Conservation (phyloP, 495 filamentous ascomycete species). For the Neurospora sp. region DNA sequence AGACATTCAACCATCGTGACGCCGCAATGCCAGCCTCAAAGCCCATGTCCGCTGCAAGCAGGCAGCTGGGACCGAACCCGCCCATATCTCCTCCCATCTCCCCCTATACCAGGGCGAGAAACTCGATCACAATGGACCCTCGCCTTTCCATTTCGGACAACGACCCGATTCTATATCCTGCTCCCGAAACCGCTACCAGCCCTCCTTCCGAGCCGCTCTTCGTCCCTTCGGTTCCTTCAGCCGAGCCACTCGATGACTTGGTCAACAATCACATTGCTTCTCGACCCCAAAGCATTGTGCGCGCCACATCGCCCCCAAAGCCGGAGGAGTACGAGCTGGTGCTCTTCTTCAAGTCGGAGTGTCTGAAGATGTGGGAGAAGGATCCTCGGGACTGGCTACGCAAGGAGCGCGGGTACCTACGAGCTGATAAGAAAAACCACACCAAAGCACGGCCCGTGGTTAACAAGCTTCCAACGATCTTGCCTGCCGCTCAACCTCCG, state of each 20-base stretch:
- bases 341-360: constrained; percentile 55
- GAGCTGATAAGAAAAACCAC: constrained; percentile 35
- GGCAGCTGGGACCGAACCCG: constrained; percentile 35
- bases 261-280: constrained; percentile 58
- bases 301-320: constrained; percentile 50
- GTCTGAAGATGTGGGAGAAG: constrained; percentile 46
- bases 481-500: constrained; percentile 34
- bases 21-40: constrained; percentile 19
- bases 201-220: constrained; percentile 48
- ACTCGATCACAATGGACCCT: constrained; percentile 35
- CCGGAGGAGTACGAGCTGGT: constrained; percentile 60
- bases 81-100: constrained; percentile 66
- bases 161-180: constrained; percentile 54
- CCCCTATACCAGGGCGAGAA: constrained; percentile 40
- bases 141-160: constrained; percentile 23
- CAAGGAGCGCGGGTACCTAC: constrained; percentile 50
- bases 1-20: constrained; percentile 40
- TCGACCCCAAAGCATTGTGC: constrained; percentile 46
- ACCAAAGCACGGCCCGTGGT: constrained; percentile 15
- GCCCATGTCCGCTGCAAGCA: constrained; percentile 21
- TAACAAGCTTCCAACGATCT: constrained; percentile 24
- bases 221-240: constrained; percentile 30
- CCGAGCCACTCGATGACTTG: constrained; percentile 28
- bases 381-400: constrained; percentile 51
- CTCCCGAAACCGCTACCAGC: constrained; percentile 30